Percentiles rank a stretch among this genome's conserved stretches.
These are phyloP conservation scores for Jamesozyma lodderae DNA, from an alignment of 805 yeast genomes.

Conservation along the genomic window DNA sequence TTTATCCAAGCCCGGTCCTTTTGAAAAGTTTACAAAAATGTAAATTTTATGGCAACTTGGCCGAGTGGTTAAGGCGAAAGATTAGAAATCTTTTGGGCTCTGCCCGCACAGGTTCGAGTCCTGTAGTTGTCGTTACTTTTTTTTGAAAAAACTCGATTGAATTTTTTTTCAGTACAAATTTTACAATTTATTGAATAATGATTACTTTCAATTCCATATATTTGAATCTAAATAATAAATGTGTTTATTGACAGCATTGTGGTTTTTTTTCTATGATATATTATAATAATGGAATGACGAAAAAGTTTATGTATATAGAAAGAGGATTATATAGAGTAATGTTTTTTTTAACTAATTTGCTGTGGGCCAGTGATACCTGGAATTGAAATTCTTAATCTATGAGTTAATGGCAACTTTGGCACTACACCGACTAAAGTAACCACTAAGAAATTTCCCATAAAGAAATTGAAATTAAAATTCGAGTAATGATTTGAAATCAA, in stretches of 20 bases:
- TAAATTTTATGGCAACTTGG: constrained; percentile 33
- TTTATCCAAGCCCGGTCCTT: too few species aligned
- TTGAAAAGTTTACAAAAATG: too few species aligned
- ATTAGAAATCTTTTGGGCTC: constrained; percentile 51
- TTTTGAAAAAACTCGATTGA: too few species aligned
- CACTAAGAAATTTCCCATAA: constrained; percentile 60
- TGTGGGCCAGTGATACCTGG: constrained; percentile 38
- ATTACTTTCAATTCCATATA: too few species aligned
- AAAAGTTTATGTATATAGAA: too few species aligned
- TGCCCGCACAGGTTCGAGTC: constrained; percentile 62
- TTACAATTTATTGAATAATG: too few species aligned
- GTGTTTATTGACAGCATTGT: too few species aligned
- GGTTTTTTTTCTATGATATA: too few species aligned
- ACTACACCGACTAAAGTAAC: constrained; percentile 81
- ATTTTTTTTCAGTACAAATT: too few species aligned
- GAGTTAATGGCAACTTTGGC: constrained; percentile 82
- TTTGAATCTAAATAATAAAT: too few species aligned
- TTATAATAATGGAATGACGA: too few species aligned
- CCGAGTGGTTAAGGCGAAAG: constrained; percentile 65
- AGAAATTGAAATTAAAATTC: constrained; percentile 69
- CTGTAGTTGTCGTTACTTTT: constrained; percentile 41
- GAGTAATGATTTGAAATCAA: constrained; percentile 85
- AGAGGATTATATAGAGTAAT: too few species aligned
- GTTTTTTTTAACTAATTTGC: constrained; percentile 25
- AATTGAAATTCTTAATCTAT: constrained; percentile 61